Evolutionary conservation across 2,329 filamentous ascomycete genomes (phyloP).

Genomic region (Aspergillus quadricinctus): DNA sequence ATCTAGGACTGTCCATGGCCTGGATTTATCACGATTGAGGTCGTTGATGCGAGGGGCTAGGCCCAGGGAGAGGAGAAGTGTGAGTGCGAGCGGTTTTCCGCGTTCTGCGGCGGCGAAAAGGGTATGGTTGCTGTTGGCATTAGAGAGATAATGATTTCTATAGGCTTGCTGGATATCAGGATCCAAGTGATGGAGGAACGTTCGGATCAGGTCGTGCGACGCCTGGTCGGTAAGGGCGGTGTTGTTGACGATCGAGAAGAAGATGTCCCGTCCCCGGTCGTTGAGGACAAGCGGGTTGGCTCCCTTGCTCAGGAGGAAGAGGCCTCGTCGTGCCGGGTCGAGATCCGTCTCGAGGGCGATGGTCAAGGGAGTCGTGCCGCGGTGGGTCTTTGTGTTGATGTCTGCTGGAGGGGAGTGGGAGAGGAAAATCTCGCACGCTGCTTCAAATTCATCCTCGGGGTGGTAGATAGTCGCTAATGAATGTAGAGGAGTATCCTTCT

Average conservation of each 20-base stretch:
- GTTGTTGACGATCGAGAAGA: conserved; percentile 20
- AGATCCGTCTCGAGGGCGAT: conserved; percentile 17
- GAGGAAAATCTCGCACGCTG: conserved; percentile 18
- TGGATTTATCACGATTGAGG: neutral
- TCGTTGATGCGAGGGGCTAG: conserved; percentile 14
- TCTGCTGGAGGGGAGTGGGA: conserved; percentile 11
- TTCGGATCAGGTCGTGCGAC: conserved; percentile 17
- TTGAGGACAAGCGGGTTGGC: conserved; percentile 11
- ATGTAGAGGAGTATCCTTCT: conserved; percentile 22
- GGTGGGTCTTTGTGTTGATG: conserved; percentile 15
- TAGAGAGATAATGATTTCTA: conserved; percentile 12
- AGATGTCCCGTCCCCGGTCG: conserved; percentile 15
- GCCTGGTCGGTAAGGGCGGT: conserved; percentile 15
- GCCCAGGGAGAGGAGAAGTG: conserved; percentile 18
- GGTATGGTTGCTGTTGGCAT: conserved; percentile 6
- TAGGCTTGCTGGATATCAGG: conserved; percentile 11
- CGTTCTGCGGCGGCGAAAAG: conserved; percentile 14
- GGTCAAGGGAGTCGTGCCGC: conserved; percentile 17
- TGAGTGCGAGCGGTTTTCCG: conserved; percentile 13
- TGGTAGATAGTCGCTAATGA: conserved; percentile 17
- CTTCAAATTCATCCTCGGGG: conserved; percentile 21
- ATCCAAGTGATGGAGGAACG: conserved; percentile 13
- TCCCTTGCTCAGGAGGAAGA: conserved; percentile 19
- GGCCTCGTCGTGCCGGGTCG: conserved; percentile 14
- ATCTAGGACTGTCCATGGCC: conserved; percentile 16